Evolutionary conservation across 2,329 filamentous ascomycete genomes (phyloP).

Genomic region (Paraphoma chrysanthemicola): DNA sequence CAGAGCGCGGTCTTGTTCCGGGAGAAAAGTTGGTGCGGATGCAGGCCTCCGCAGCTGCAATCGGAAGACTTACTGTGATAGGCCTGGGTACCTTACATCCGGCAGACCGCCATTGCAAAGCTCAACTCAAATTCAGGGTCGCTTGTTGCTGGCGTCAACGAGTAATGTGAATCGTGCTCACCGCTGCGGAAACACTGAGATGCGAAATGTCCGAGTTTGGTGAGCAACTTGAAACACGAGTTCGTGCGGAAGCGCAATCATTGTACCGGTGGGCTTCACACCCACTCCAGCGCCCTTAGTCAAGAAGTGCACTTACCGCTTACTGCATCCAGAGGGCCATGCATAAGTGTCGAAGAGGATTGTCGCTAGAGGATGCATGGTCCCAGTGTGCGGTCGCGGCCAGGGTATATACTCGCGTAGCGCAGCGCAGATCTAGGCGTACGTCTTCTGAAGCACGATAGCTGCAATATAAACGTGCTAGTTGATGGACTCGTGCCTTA

Average conservation of each 20-base stretch:
- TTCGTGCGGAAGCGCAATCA: not conserved
- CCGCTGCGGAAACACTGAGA: conserved; percentile 14
- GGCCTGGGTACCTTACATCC: conserved; percentile 28
- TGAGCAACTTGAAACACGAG: conserved; percentile 1
- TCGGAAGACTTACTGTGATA: conserved; percentile 18
- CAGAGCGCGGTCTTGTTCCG: not conserved
- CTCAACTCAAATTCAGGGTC: conserved; percentile 16
- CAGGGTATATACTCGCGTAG: conserved; percentile 21
- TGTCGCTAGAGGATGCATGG: conserved; percentile 16
- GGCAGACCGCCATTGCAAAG: conserved; percentile 26
- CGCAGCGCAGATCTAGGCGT: conserved; percentile 36
- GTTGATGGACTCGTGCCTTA: conserved; percentile 29
- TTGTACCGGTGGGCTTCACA: not conserved
- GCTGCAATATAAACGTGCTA: conserved; percentile 35
- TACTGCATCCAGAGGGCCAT: conserved; percentile 18
- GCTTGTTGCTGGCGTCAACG: conserved; percentile 10
- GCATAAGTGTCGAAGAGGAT: conserved; percentile 14
- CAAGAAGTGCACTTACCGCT: conserved; percentile 10
- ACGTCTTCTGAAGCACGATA: conserved; percentile 16
- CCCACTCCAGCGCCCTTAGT: not conserved
- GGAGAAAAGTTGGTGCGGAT: conserved; percentile 20
- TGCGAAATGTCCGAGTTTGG: not conserved
- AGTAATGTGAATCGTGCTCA: conserved; percentile 17
- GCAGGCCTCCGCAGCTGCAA: conserved; percentile 28
- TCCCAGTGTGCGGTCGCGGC: conserved; percentile 4